Evolutionary conservation across 345 rosid species (phyloP).

Genomic region (Pistacia atlantica): DNA sequence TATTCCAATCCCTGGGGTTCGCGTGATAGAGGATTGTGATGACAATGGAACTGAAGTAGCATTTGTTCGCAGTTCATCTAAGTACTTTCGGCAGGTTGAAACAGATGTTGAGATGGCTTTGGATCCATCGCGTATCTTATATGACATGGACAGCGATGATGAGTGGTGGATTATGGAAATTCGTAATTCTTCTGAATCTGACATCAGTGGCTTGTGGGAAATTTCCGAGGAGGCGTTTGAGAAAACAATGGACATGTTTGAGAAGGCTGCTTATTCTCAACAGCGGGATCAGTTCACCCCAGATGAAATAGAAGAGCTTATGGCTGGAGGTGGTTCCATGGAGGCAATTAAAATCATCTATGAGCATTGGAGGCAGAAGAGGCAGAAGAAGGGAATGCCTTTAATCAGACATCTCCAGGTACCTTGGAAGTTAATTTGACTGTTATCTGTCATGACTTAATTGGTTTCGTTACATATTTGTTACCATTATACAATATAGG

Average conservation of each 20-base stretch:
- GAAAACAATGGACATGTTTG: slow-evolving; percentile 80
- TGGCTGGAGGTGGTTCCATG: slow-evolving; percentile 55
- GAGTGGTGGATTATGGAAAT: slow-evolving; percentile 65
- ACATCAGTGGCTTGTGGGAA: slow-evolving; percentile 34
- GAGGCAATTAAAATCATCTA: slow-evolving; percentile 50
- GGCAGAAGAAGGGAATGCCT: slow-evolving; percentile 83
- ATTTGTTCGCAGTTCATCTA: slow-evolving; percentile 52
- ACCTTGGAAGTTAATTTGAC: slow-evolving; percentile 17
- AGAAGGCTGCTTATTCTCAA: slow-evolving; percentile 81
- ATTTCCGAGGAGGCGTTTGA: slow-evolving; percentile 69
- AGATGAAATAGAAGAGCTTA: slow-evolving; percentile 68
- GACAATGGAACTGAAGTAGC: slow-evolving; percentile 48
- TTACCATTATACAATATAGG: not conserved
- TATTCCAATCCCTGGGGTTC: slow-evolving; percentile 97
- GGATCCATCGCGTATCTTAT: slow-evolving; percentile 69
- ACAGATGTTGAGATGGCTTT: slow-evolving; percentile 95
- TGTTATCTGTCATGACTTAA: not conserved
- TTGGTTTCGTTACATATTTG: not conserved
- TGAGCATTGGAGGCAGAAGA: slow-evolving; percentile 79
- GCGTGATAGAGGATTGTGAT: slow-evolving; percentile 64
- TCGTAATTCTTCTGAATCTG: slow-evolving; percentile 43
- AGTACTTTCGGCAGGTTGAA: slow-evolving; percentile 76
- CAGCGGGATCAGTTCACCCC: slow-evolving; percentile 65
- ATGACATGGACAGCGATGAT: slow-evolving; percentile 98
- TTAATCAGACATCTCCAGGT: slow-evolving; percentile 97